A percentile compares a stretch with the other conserved stretches of the same genome.
phyloP scores from a whole-genome alignment of 75 land plant species.

The Selaginella tamariscina region DNA sequence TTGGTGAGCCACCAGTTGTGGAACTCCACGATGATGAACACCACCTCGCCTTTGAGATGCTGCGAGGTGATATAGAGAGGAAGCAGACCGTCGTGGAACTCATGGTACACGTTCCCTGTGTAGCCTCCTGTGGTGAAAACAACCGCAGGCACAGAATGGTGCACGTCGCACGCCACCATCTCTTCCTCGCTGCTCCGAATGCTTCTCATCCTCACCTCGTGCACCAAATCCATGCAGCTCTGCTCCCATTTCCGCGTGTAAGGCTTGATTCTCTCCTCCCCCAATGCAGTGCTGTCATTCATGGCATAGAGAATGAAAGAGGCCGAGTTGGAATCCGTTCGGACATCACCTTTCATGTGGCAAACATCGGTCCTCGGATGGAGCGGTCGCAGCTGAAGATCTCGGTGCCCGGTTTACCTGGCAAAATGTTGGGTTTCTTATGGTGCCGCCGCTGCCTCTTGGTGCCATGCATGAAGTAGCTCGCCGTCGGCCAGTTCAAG shows the following conservation, averaged over 20 bases:
- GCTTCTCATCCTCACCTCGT: conserved; percentile 41
- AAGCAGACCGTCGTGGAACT: conserved; percentile 38
- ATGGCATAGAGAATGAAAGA: conserved; percentile 14
- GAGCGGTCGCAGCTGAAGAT: conserved; percentile 48
- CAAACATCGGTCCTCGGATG: conserved; percentile 51
- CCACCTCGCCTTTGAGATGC: conserved; percentile 22
- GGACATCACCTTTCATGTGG: conserved; percentile 54
- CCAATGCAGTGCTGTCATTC: conserved; percentile 4
- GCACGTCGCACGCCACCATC: conserved; percentile 28
- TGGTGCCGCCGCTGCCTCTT: background rate
- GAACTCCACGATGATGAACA: conserved; percentile 25
- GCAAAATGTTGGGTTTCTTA: too few species aligned
- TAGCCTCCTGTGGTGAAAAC: conserved; percentile 50
- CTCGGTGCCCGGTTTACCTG: background rate
- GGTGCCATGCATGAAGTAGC: background rate
- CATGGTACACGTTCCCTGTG: conserved; percentile 60
- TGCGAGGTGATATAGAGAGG: conserved; percentile 34
- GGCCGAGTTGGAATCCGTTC: conserved; percentile 14
- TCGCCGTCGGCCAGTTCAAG: background rate
- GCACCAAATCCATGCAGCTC: conserved; percentile 52
- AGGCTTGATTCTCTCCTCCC: conserved; percentile 55
- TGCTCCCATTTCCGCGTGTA: conserved; percentile 89
- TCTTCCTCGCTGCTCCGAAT: background rate
- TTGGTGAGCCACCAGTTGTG: conserved; percentile 40
- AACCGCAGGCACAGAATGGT: conserved; percentile 36